Conservation (phyloP, 805 yeast genomes). For the Myxozyma lipomycoides region DNA sequence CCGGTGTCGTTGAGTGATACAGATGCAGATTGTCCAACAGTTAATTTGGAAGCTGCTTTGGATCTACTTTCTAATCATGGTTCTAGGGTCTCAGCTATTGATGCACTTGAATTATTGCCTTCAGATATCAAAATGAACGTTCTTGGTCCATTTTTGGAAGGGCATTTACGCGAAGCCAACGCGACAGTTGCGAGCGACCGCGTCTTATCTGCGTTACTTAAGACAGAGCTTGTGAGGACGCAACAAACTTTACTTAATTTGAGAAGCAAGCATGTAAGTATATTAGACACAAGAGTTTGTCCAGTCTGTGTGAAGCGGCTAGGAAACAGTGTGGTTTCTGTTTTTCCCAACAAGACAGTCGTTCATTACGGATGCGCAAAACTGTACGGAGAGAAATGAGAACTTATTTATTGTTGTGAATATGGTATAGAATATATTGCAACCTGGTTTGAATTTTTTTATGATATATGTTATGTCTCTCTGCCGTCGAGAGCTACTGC, state of each 20-base stretch:
- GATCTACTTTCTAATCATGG: constrained; percentile 46
- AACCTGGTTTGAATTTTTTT: too few relatives aligned
- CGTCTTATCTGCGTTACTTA: constrained; percentile 48
- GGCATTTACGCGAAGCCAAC: constrained; percentile 44
- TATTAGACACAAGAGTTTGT: constrained; percentile 52
- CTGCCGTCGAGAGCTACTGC: too few relatives aligned
- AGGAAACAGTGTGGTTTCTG: constrained; percentile 52
- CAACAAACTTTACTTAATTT: constrained; percentile 44
- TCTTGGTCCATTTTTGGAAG: constrained; percentile 45
- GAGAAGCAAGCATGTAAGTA: constrained; percentile 38
- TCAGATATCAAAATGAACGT: constrained; percentile 43
- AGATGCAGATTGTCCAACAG: constrained; percentile 10
- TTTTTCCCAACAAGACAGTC: constrained; percentile 44
- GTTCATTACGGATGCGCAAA: constrained; percentile 56
- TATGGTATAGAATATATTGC: too few relatives aligned
- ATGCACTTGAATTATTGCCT: constrained; percentile 53
- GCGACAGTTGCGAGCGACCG: constrained; percentile 42
- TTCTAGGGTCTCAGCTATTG: constrained; percentile 44
- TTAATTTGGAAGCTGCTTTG: constrained; percentile 41
- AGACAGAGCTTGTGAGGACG: constrained; percentile 50
- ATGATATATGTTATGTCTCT: too few relatives aligned
- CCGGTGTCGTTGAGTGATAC: neutral
- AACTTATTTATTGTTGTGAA: too few relatives aligned
- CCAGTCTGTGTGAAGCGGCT: constrained; percentile 54
- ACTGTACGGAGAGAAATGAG: constrained; percentile 13